Evolutionary conservation across 352 stramenopile species (phyloP).

Genomic region (Thalassiosira ordinaria): DNA sequence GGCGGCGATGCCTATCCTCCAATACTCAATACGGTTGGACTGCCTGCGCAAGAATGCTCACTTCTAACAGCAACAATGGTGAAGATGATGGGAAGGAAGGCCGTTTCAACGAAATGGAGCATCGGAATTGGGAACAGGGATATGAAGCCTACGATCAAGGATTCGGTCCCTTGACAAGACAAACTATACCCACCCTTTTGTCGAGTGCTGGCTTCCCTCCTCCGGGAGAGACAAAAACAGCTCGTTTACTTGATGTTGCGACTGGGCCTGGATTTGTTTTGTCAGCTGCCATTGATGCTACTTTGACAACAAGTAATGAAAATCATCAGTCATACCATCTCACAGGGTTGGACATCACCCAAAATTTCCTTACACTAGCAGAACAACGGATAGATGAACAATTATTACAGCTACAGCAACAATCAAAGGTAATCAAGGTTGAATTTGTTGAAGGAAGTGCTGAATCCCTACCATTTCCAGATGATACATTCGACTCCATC

Average conservation of each 20-base stretch:
- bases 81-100: constrained; percentile 28
- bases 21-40: not conserved
- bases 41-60: not conserved
- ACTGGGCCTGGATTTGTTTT: constrained; percentile 59
- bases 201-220: constrained; percentile 44
- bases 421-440: constrained; percentile 39
- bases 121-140: constrained; percentile 59
- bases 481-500: constrained; percentile 56
- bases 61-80: constrained; percentile 2
- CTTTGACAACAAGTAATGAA: not conserved
- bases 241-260: constrained; percentile 57
- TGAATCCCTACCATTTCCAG: constrained; percentile 52
- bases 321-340: constrained; percentile 38
- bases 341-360: constrained; percentile 56
- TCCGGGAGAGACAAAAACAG: not conserved
- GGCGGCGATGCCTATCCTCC: not conserved
- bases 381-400: constrained; percentile 48
- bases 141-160: constrained; percentile 56
- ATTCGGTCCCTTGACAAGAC: constrained; percentile 59
- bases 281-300: constrained; percentile 24
- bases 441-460: constrained; percentile 58
- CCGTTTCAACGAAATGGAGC: constrained; percentile 59
- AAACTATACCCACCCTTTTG: constrained; percentile 58
- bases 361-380: constrained; percentile 57
- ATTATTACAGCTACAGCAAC: constrained; percentile 20